These are phyloP conservation scores for Suillus variegatus DNA, from an alignment of 768 basidiomycete genomes.

Conservation along the genomic window DNA sequence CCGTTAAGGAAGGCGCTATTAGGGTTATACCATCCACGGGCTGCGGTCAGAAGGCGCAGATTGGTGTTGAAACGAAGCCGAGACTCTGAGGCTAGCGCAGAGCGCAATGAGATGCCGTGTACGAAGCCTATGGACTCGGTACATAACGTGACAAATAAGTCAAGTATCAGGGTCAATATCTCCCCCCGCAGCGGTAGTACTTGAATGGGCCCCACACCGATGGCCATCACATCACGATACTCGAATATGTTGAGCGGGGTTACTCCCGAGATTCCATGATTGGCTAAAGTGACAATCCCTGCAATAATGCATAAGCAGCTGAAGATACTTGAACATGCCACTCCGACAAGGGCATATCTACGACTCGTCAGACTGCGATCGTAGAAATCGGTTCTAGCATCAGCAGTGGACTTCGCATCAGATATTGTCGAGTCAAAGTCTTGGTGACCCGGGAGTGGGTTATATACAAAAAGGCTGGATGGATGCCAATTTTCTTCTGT, in stretches of 20 bases:
- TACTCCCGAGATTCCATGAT: not conserved
- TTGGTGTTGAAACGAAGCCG: too few relatives aligned
- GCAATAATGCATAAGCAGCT: not conserved
- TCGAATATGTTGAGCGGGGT: not conserved
- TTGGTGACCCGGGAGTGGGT: not conserved
- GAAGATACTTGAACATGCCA: not conserved
- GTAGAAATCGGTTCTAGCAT: not conserved
- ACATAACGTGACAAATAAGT: too few relatives aligned
- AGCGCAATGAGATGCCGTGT: too few relatives aligned
- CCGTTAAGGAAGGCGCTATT: constrained; percentile 24
- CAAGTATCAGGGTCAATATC: too few relatives aligned
- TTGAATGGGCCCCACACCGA: too few relatives aligned
- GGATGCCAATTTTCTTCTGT: not conserved
- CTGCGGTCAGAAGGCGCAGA: too few relatives aligned
- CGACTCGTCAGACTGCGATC: not conserved
- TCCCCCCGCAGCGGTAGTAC: too few relatives aligned
- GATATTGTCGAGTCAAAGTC: not conserved
- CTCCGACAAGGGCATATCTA: not conserved
- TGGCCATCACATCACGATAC: too few relatives aligned
- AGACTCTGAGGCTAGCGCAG: too few relatives aligned
- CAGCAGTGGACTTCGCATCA: not conserved
- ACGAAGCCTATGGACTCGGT: too few relatives aligned
- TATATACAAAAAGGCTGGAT: too few relatives aligned
- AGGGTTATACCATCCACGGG: constrained; percentile 16
- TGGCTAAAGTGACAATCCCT: not conserved